Percentiles rank a stretch among this genome's conserved stretches.
Evolutionary conservation across 495 filamentous ascomycete species (phyloP).

Genomic region (Penicillium steckii): DNA sequence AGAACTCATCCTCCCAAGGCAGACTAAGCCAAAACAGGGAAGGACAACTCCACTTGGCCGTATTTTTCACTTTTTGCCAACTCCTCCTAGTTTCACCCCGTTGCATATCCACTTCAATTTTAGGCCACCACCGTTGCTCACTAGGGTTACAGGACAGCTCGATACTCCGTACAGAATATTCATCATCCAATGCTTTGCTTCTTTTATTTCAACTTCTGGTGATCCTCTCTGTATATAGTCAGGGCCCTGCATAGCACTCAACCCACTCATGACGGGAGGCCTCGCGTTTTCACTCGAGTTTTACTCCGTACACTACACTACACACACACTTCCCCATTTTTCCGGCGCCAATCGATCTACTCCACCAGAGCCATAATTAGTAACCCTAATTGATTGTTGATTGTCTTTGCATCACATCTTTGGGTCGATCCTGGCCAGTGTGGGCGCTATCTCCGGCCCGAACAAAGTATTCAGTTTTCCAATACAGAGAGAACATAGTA

Average conservation of each 20-base stretch:
- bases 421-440: neutral
- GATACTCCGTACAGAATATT: neutral
- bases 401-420: neutral
- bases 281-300: neutral
- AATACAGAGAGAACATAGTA: neutral
- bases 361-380: constrained; percentile 10
- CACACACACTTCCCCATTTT: neutral
- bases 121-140: neutral
- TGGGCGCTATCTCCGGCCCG: neutral
- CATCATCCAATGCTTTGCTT: no score
- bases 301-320: neutral
- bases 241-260: neutral
- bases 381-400: neutral
- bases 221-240: no score
- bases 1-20: neutral
- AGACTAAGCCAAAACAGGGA: no score
- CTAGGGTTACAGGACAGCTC: neutral
- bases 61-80: neutral
- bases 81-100: constrained; percentile 12
- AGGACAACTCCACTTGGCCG: constrained; percentile 4
- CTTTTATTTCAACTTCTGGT: no score
- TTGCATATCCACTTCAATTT: neutral
- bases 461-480: neutral
- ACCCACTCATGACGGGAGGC: neutral
- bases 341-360: constrained; percentile 2